These are phyloP conservation scores for Epichloe scottii DNA, from an alignment of 2,329 filamentous ascomycete species.

Conservation along the genomic window DNA sequence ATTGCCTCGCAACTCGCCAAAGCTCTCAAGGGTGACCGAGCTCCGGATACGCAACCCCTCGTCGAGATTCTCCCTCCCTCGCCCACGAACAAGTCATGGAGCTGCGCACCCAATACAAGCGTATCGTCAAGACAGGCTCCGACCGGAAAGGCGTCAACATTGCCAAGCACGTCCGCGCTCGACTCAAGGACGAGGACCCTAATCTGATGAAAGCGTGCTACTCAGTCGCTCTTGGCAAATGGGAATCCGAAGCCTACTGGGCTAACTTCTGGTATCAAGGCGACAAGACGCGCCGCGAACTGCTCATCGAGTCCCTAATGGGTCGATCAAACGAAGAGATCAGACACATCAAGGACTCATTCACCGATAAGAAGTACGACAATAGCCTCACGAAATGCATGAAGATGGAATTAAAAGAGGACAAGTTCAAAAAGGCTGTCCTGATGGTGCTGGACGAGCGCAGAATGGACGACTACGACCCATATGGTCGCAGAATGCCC, in stretches of 20 bases:
- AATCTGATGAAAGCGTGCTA: slow-evolving; percentile 87
- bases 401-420: slow-evolving; percentile 82
- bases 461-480: slow-evolving; percentile 70
- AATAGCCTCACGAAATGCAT: slow-evolving; percentile 76
- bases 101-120: slow-evolving; percentile 82
- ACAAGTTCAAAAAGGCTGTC: slow-evolving; percentile 89
- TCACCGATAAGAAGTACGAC: slow-evolving; percentile 82
- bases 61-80: slow-evolving; percentile 71
- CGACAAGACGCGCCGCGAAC: slow-evolving; percentile 69
- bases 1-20: slow-evolving; percentile 67
- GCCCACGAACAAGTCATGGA: slow-evolving; percentile 81
- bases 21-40: slow-evolving; percentile 55
- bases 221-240: slow-evolving; percentile 74
- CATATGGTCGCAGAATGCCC: slow-evolving; percentile 42
- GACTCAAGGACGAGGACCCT: slow-evolving; percentile 59
- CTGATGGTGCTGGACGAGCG: slow-evolving; percentile 71
- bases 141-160: slow-evolving; percentile 70
- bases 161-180: slow-evolving; percentile 69
- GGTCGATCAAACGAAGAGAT: slow-evolving; percentile 84
- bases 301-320: slow-evolving; percentile 89
- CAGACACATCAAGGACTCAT: slow-evolving; percentile 70
- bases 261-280: slow-evolving; percentile 96
- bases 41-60: slow-evolving; percentile 57
- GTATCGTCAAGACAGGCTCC: slow-evolving; percentile 64
- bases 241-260: slow-evolving; percentile 95